Evolutionary conservation across 768 basidiomycete species (phyloP).

Genomic region (Pleurotus eryngii): DNA sequence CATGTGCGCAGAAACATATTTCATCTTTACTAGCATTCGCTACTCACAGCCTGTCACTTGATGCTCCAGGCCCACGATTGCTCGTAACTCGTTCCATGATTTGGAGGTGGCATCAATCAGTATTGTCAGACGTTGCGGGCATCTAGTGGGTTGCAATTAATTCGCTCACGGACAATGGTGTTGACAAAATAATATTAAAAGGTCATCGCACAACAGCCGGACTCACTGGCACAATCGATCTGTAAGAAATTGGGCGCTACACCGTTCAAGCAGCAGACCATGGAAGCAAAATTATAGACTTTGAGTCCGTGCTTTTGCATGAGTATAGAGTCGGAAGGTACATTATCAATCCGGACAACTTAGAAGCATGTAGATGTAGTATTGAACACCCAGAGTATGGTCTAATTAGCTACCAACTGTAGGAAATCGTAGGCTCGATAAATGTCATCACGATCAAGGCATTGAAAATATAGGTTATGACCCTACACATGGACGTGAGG

Average conservation of each 20-base stretch:
- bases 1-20: conserved; percentile 30
- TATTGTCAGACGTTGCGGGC: background rate
- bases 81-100: background rate
- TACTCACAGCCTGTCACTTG: background rate
- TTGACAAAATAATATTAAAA: background rate
- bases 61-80: background rate
- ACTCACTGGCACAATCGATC: background rate
- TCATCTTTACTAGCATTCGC: background rate
- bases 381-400: background rate
- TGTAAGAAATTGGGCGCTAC: background rate
- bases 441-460: background rate
- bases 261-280: background rate
- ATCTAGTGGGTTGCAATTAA: background rate
- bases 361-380: too few relatives aligned
- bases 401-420: background rate
- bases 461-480: background rate
- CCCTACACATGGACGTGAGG: background rate
- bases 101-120: background rate
- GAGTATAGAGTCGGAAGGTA: too few relatives aligned
- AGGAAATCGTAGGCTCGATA: background rate
- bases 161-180: background rate
- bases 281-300: background rate
- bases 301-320: too few relatives aligned
- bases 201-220: background rate
- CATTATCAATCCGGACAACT: too few relatives aligned